Percentiles rank a stretch among this genome's conserved stretches.
These are phyloP conservation scores for Diplodia intermedia DNA, from an alignment of 2,329 filamentous ascomycete genomes.

Conservation along the genomic window DNA sequence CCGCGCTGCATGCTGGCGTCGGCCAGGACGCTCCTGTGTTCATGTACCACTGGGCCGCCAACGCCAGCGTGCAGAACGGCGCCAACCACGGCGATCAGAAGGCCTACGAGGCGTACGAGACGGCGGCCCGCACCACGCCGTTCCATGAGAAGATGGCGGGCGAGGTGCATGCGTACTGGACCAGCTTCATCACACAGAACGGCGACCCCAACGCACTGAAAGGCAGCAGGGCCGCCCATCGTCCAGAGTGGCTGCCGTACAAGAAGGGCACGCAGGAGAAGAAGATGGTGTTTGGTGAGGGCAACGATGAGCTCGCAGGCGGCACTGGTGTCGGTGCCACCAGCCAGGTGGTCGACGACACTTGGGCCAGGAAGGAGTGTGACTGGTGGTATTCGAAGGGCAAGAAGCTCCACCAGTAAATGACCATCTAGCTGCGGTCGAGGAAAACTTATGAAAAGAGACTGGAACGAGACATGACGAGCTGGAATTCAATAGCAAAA, in stretches of 20 bases:
- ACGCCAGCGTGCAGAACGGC: constrained; percentile 46
- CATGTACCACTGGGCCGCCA: constrained; percentile 67
- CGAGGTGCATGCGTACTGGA: constrained; percentile 43
- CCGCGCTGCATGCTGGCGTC: constrained; percentile 54
- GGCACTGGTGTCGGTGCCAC: constrained; percentile 51
- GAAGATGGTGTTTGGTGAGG: constrained; percentile 63
- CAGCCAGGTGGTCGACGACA: constrained; percentile 53
- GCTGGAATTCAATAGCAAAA: background rate
- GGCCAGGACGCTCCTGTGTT: constrained; percentile 52
- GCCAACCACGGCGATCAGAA: constrained; percentile 48
- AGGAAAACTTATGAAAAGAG: too few relatives aligned
- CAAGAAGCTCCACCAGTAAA: constrained; percentile 37
- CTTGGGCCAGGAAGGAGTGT: constrained; percentile 58
- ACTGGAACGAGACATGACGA: background rate
- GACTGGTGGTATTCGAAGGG: constrained; percentile 68
- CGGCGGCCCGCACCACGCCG: constrained; percentile 37
- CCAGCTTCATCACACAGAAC: constrained; percentile 42
- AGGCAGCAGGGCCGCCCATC: constrained; percentile 36
- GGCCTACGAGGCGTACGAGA: constrained; percentile 44
- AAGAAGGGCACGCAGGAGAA: constrained; percentile 35
- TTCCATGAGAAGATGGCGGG: constrained; percentile 43
- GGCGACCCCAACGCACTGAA: constrained; percentile 42
- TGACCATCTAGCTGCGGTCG: background rate
- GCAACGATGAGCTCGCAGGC: constrained; percentile 62
- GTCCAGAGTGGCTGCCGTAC: constrained; percentile 40